A percentile compares a stretch with the other conserved stretches of the same genome.
Conservation (phyloP, 129 eudicot genomes). For the Daucus carota region DNA sequence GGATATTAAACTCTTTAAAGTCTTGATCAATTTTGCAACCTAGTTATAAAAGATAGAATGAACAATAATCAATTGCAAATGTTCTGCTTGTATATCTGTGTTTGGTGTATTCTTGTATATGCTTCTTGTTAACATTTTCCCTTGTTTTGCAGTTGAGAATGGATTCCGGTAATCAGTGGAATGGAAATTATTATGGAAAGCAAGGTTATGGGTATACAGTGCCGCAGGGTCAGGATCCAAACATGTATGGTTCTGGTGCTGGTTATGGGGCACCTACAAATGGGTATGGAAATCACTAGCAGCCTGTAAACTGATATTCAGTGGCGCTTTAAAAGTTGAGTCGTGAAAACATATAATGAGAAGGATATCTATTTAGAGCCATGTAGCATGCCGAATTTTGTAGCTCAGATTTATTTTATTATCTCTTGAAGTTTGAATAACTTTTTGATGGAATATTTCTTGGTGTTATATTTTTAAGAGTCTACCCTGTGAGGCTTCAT, state of each 20-base stretch:
- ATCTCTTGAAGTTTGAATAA: background rate
- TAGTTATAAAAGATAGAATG: background rate
- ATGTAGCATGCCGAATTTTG: slow-evolving; percentile 28
- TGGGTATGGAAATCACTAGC: slow-evolving; percentile 68
- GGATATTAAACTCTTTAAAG: background rate
- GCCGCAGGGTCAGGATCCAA: slow-evolving; percentile 49
- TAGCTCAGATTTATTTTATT: slow-evolving; percentile 14
- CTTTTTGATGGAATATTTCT: background rate
- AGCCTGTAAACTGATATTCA: slow-evolving; percentile 45
- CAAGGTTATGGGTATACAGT: slow-evolving; percentile 58
- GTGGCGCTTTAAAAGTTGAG: background rate
- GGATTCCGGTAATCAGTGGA: slow-evolving; percentile 35
- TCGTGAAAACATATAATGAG: slow-evolving; percentile 10
- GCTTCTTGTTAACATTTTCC: background rate
- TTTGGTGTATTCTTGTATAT: background rate
- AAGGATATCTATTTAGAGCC: slow-evolving; percentile 4
- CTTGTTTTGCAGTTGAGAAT: slow-evolving; percentile 36
- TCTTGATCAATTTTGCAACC: background rate
- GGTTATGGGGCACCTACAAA: slow-evolving; percentile 54
- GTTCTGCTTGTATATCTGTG: background rate
- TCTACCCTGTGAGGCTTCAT: background rate
- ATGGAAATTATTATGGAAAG: slow-evolving; percentile 63
- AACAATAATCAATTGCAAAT: background rate
- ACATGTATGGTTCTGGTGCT: slow-evolving; percentile 50
- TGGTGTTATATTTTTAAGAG: background rate